phyloP scores from a whole-genome alignment of 1,284 basidiomycete genomes.

The Chalciporus sp. region DNA sequence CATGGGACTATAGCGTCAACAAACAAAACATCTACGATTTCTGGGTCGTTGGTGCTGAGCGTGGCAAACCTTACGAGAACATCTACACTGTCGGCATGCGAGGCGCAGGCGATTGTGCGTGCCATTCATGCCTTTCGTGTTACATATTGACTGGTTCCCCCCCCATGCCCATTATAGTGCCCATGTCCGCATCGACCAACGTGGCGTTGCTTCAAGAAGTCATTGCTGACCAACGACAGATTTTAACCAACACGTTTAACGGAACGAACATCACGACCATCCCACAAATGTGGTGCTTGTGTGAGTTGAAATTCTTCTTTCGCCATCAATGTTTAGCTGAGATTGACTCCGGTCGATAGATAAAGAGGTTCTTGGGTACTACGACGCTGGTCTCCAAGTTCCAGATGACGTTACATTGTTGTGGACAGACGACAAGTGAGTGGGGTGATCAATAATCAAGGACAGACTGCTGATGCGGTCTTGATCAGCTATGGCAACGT shows the following conservation, averaged over 20 bases:
- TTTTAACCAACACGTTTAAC: background rate
- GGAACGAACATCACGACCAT: slow-evolving; percentile 4
- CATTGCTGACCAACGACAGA: slow-evolving; percentile 1
- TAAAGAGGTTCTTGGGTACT: slow-evolving; percentile 2
- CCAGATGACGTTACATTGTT: background rate
- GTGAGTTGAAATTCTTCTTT: background rate
- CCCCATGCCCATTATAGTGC: background rate
- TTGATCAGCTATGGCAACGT: slow-evolving; percentile 1
- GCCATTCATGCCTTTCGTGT: background rate
- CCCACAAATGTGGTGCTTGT: slow-evolving; percentile 1
- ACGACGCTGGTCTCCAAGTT: background rate
- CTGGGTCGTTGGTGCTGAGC: background rate
- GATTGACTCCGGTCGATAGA: background rate
- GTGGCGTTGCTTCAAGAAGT: background rate
- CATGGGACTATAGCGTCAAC: background rate
- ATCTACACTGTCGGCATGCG: slow-evolving; percentile 2
- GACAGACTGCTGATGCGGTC: background rate
- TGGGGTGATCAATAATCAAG: background rate
- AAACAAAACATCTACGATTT: background rate
- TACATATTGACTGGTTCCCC: background rate
- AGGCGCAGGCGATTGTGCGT: background rate
- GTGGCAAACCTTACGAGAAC: background rate
- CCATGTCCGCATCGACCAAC: background rate
- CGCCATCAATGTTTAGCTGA: too few relatives aligned
- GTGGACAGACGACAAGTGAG: slow-evolving; percentile 3